phyloP scores from a whole-genome alignment of 768 basidiomycete species.

The Leccinum subtestaceum region DNA sequence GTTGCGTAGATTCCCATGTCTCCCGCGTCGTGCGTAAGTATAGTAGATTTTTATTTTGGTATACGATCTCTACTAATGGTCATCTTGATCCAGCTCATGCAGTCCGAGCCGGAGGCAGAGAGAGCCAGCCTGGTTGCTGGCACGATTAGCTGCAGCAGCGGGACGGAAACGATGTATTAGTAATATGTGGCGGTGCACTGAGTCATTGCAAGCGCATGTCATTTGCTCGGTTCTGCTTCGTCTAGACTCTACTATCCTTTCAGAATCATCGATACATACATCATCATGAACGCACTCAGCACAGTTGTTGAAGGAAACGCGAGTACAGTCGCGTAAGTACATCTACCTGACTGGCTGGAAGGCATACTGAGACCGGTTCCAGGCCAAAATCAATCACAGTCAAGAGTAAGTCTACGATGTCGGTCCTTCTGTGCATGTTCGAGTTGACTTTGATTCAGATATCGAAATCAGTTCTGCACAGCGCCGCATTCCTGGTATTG shows the following conservation, averaged over 20 bases:
- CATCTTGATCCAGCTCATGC: too few relatives aligned
- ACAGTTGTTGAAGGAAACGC: background rate
- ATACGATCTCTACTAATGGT: background rate
- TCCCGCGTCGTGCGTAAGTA: background rate
- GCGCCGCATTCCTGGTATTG: background rate
- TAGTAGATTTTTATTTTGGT: background rate
- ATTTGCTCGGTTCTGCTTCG: too few relatives aligned
- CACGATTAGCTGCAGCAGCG: too few relatives aligned
- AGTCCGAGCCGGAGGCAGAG: too few relatives aligned
- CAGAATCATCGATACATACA: background rate
- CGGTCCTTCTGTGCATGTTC: background rate
- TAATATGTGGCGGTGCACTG: too few relatives aligned
- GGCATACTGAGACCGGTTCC: background rate
- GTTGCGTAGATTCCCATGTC: background rate
- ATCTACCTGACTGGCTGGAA: background rate
- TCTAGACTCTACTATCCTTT: too few relatives aligned
- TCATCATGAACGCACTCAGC: background rate
- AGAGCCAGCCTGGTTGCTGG: too few relatives aligned
- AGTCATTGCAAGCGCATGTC: too few relatives aligned
- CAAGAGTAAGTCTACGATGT: background rate
- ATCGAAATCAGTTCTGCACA: too few relatives aligned
- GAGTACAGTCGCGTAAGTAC: background rate
- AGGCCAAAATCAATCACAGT: background rate
- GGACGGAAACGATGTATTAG: too few relatives aligned
- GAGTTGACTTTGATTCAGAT: too few relatives aligned